These are phyloP conservation scores for Tetrahymena borealis DNA, from an alignment of 73 alveolate species.

Conservation along the genomic window DNA sequence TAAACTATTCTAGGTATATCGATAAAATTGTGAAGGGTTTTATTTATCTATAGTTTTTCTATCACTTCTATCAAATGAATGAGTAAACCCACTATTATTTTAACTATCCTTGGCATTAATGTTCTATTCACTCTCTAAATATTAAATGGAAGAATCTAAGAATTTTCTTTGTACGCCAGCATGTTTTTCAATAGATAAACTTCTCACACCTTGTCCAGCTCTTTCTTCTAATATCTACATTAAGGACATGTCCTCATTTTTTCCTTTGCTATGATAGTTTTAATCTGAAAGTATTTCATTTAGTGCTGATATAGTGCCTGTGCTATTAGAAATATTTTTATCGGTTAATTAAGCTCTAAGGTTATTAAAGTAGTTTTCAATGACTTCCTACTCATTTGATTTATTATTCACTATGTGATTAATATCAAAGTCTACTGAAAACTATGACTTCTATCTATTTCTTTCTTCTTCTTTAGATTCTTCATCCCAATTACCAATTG, in stretches of 20 bases:
- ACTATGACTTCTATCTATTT: background rate
- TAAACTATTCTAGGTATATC: background rate
- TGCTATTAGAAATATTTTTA: background rate
- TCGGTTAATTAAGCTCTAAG: background rate
- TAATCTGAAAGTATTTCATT: background rate
- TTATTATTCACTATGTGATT: background rate
- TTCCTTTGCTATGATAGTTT: background rate
- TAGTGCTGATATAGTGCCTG: background rate
- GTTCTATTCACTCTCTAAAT: background rate
- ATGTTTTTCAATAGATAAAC: background rate
- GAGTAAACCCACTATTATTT: background rate
- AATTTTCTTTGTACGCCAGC: background rate
- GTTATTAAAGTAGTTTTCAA: background rate
- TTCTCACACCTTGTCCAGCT: background rate
- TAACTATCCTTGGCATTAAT: background rate
- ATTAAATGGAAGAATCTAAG: background rate
- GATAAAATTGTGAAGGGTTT: background rate
- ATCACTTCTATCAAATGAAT: background rate
- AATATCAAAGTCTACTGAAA: background rate
- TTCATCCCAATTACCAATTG: background rate
- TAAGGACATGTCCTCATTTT: background rate
- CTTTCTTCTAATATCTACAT: background rate
- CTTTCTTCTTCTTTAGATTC: background rate
- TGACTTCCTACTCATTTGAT: background rate
- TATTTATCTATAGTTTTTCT: background rate